Evolutionary conservation across 495 filamentous ascomycete species (phyloP), one percentile per base, ranked within the genome.

Genomic region (Penicillium fimorum): DNA sequence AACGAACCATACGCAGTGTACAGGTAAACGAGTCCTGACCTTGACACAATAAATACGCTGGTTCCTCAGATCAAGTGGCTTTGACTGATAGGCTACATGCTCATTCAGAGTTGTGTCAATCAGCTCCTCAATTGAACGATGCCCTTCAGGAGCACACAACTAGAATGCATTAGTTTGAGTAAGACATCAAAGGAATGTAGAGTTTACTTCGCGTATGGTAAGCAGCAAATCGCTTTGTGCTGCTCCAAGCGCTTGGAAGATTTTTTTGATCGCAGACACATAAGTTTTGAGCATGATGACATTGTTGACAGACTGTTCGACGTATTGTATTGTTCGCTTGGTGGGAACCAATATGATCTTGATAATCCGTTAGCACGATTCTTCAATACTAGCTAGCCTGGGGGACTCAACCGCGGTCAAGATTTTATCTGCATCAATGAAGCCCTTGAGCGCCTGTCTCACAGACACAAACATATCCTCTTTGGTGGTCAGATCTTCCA

Each of bases 11-110:
- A 45, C 11, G 11, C 9, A 40, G 6, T 11, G 0, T 25, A 25
- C 0, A 18, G 18, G 17, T 11, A 44, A 12, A 32, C 4, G 5
- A 17, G 15, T 20, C 17, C 60, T 55, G 61, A 91, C 90, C 78
- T 88, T 94, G 37, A 98, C 84, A 50, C 94, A 94, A 72, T 96
- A 96, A 12, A 90, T 91, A 47, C 94, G 79, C 69, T 98, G 95
- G 62, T 97, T 95, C 49, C 92, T 83, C 50, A 96, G 76, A 56
- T 96, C 94, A 10, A 97, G 79, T 3, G 94, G 90, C 40, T 84
- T 83, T 47, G 81, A 90, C 59, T 90, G 86, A 63, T 88, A 96
- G 4, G 78, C 80, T 1, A 89, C 87, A 68, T 94, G 87, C 46
- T 89, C 83, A 55, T 97, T 96, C 59, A 98, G 87, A 0, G 84